Evolutionary conservation across 2,329 filamentous ascomycete genomes (phyloP).

Genomic region (Xylariaceae sp.): DNA sequence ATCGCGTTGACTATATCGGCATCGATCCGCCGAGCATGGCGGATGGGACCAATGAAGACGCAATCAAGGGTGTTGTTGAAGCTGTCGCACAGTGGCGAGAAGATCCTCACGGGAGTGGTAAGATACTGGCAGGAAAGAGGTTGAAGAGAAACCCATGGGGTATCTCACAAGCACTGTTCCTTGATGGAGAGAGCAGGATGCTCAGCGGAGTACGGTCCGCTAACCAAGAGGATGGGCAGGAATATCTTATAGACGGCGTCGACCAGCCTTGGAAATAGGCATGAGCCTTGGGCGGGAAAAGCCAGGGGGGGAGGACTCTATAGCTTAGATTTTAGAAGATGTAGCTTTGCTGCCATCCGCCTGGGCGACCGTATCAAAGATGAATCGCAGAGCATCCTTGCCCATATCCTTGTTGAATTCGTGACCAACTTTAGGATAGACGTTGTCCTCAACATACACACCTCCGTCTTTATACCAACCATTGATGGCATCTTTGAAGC

Average conservation of each 20-base stretch:
- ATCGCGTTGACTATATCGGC: constrained; percentile 50
- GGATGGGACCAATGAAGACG: constrained; percentile 31
- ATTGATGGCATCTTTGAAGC: constrained; percentile 52
- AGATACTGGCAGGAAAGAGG: constrained; percentile 44
- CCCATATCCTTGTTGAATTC: constrained; percentile 66
- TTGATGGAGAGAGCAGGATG: constrained; percentile 25
- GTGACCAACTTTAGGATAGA: constrained; percentile 68
- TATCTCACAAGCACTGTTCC: constrained; percentile 41
- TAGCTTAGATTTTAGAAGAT: constrained; percentile 22
- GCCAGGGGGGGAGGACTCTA: background rate
- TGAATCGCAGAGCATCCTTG: constrained; percentile 59
- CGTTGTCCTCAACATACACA: constrained; percentile 57
- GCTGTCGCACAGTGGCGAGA: constrained; percentile 45
- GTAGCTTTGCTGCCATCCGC: constrained; percentile 21
- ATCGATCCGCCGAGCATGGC: constrained; percentile 57
- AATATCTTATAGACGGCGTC: constrained; percentile 33
- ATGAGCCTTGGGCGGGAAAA: background rate
- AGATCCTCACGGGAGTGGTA: constrained; percentile 49
- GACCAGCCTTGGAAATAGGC: constrained; percentile 35
- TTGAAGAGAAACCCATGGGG: constrained; percentile 45
- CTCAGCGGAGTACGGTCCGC: constrained; percentile 27
- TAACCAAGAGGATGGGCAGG: background rate
- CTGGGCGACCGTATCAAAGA: constrained; percentile 44
- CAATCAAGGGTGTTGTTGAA: constrained; percentile 37
- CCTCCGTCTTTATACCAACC: constrained; percentile 52